Percentiles rank a stretch among this genome's conserved stretches.
Conservation (phyloP, 2,329 filamentous ascomycete genomes). For the Trichoderma hamatum region DNA sequence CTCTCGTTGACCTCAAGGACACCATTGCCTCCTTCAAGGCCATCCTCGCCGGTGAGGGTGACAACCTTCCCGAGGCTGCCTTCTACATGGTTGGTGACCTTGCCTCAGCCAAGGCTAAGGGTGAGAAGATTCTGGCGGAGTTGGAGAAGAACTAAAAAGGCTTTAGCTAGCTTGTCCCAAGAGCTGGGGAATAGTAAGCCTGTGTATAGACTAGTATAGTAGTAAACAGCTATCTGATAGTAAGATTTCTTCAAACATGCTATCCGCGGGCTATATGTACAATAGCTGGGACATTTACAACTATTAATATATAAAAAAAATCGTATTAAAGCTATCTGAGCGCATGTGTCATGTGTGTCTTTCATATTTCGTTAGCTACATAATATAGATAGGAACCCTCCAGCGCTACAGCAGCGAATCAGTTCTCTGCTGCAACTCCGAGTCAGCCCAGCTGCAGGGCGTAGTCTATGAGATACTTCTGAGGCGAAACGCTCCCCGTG, state of each 20-base stretch:
- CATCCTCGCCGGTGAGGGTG: conserved; percentile 92
- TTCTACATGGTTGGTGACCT: conserved; percentile 99
- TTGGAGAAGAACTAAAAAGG: conserved; percentile 66
- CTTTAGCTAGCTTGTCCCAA: conserved; percentile 43
- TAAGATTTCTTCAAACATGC: conserved; percentile 25
- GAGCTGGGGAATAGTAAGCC: conserved; percentile 43
- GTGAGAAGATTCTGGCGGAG: conserved; percentile 99
- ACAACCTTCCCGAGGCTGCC: conserved; percentile 89
- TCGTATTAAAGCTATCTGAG: not conserved
- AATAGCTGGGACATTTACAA: conserved; percentile 16
- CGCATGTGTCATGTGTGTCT: not conserved
- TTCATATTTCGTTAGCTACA: not conserved
- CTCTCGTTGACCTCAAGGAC: conserved; percentile 97
- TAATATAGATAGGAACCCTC: not conserved
- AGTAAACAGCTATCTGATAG: conserved; percentile 24
- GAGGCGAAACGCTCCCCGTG: conserved; percentile 43
- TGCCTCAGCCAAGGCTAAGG: conserved; percentile 89
- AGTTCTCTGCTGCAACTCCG: not conserved
- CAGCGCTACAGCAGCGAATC: not conserved
- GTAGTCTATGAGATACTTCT: not conserved
- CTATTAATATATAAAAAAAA: conserved; percentile 22
- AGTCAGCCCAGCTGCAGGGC: not conserved
- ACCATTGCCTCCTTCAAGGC: conserved; percentile 97
- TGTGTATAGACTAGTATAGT: conserved; percentile 58
- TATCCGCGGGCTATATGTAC: conserved; percentile 21